Conservation (phyloP, 2,329 filamentous ascomycete species). For the Xylariomycetidae sp. region DNA sequence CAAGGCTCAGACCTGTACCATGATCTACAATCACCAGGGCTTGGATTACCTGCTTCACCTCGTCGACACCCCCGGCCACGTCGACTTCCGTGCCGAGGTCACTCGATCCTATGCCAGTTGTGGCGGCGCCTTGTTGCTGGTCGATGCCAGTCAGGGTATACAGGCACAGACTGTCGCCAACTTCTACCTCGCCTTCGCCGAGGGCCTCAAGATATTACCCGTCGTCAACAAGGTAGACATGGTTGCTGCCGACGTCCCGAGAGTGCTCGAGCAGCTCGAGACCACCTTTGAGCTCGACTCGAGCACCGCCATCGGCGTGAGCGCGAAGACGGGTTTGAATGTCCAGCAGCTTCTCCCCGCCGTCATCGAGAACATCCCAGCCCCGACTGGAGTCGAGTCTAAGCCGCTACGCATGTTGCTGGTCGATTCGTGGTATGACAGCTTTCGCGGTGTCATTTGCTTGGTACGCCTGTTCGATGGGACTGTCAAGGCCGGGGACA, state of each 20-base stretch:
- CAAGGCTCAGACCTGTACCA: slow-evolving; percentile 97
- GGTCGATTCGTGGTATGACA: slow-evolving; percentile 98
- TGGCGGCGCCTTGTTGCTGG: slow-evolving; percentile 84
- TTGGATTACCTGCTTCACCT: slow-evolving; percentile 90
- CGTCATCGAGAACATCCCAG: slow-evolving; percentile 80
- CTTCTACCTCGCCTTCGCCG: slow-evolving; percentile 94
- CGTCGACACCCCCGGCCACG: slow-evolving; percentile 94
- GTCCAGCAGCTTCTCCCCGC: slow-evolving; percentile 77
- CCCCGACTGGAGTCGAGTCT: slow-evolving; percentile 66
- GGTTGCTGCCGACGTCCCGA: slow-evolving; percentile 78
- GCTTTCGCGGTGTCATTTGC: slow-evolving; percentile 88
- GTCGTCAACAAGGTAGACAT: slow-evolving; percentile 98
- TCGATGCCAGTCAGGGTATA: slow-evolving; percentile 93
- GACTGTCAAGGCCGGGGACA: slow-evolving; percentile 74
- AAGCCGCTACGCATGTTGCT: slow-evolving; percentile 79
- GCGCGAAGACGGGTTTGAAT: slow-evolving; percentile 90
- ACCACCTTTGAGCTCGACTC: slow-evolving; percentile 84
- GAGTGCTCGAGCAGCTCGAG: slow-evolving; percentile 81
- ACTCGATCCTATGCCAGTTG: slow-evolving; percentile 94
- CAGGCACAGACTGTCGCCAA: slow-evolving; percentile 98
- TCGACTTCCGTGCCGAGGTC: slow-evolving; percentile 96
- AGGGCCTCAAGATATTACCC: slow-evolving; percentile 80
- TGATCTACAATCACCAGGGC: slow-evolving; percentile 86
- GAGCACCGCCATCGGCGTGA: slow-evolving; percentile 66
- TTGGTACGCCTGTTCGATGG: slow-evolving; percentile 91